Evolutionary conservation across 257 asterid genomes (phyloP).

Genomic region (Solanum pennellii): DNA sequence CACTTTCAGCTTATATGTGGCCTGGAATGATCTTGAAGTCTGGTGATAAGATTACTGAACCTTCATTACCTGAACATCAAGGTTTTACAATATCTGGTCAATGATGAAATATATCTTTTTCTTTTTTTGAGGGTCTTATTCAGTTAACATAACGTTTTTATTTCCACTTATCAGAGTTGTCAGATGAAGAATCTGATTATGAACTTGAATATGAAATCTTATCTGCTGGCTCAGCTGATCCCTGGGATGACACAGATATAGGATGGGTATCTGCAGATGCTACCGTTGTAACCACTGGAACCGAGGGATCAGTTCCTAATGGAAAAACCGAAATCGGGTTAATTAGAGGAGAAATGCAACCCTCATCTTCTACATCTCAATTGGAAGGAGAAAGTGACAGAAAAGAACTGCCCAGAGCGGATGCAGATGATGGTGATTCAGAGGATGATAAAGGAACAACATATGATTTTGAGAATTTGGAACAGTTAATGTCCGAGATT

Average conservation of each 20-base stretch:
- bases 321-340: slow-evolving; percentile 11
- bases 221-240: slow-evolving; percentile 75
- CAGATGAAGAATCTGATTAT: slow-evolving; percentile 69
- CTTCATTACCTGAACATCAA: slow-evolving; percentile 66
- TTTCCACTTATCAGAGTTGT: slow-evolving; percentile 36
- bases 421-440: slow-evolving; percentile 14
- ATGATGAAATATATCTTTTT: neutral
- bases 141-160: neutral
- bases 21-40: slow-evolving; percentile 93
- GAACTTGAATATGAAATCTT: slow-evolving; percentile 69
- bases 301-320: slow-evolving; percentile 14
- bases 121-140: neutral
- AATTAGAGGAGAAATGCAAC: slow-evolving; percentile 17
- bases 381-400: slow-evolving; percentile 14
- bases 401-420: slow-evolving; percentile 14
- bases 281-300: slow-evolving; percentile 21
- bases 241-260: slow-evolving; percentile 54
- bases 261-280: slow-evolving; percentile 60
- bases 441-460: slow-evolving; percentile 37
- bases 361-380: slow-evolving; percentile 38
- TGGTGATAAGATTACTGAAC: slow-evolving; percentile 71
- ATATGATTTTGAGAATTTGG: slow-evolving; percentile 75
- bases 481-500: slow-evolving; percentile 75
- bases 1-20: slow-evolving; percentile 96
- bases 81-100: slow-evolving; percentile 22